Percentiles rank a stretch among this genome's conserved stretches.
Conservation (phyloP, 345 rosid species). For the Erodium maritimum region DNA sequence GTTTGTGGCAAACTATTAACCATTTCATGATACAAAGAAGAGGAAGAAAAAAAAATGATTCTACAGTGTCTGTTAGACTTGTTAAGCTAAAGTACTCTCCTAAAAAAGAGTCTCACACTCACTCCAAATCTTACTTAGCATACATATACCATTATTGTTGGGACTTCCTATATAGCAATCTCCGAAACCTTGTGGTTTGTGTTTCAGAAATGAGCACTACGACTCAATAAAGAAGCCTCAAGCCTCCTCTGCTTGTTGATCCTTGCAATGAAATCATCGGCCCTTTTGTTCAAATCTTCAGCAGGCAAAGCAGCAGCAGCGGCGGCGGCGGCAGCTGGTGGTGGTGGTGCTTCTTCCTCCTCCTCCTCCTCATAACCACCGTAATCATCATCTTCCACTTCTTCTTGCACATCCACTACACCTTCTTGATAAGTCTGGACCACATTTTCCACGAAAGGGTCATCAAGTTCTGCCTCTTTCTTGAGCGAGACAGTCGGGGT, state of each 20-base stretch:
- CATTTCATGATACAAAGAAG: too few species aligned
- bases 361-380: slow-evolving; percentile 9
- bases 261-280: slow-evolving; percentile 57
- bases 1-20: too few species aligned
- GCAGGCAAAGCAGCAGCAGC: slow-evolving; percentile 15
- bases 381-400: not conserved
- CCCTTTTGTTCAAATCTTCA: slow-evolving; percentile 51
- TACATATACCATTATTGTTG: too few species aligned
- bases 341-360: slow-evolving; percentile 7
- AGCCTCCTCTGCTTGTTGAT: slow-evolving; percentile 44
- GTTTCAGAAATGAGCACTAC: not conserved
- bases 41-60: too few species aligned
- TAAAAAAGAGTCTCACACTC: too few species aligned
- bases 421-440: slow-evolving; percentile 6
- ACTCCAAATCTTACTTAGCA: too few species aligned
- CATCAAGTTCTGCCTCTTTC: slow-evolving; percentile 6
- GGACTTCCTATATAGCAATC: too few species aligned
- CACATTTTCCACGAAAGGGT: slow-evolving; percentile 8
- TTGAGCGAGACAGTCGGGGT: slow-evolving; percentile 1
- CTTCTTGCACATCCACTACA: slow-evolving; percentile 1
- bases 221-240: slow-evolving; percentile 19
- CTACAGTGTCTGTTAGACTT: too few species aligned
- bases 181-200: not conserved
- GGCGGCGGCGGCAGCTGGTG: too few species aligned
- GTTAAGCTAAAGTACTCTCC: too few species aligned